These are phyloP conservation scores for Xerocomus spinulosus DNA, from an alignment of 768 basidiomycete species.

Conservation along the genomic window DNA sequence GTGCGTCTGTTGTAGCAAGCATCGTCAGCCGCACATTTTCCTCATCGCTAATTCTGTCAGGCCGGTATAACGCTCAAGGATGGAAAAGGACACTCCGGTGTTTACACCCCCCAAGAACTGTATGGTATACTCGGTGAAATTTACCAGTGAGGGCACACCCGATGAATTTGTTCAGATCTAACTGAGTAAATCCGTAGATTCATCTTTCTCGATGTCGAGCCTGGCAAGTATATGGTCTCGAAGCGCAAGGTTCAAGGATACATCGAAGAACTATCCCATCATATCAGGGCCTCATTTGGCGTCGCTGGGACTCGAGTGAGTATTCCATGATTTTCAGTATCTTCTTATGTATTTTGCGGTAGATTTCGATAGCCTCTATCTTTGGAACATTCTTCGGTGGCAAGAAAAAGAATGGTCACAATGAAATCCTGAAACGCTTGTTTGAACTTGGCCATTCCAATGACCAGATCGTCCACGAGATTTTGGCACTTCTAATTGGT, in stretches of 20 bases:
- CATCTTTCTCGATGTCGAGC: slow-evolving; percentile 70
- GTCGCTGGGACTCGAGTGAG: slow-evolving; percentile 42
- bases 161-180: not conserved
- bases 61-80: slow-evolving; percentile 71
- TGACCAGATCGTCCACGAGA: slow-evolving; percentile 62
- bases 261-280: slow-evolving; percentile 47
- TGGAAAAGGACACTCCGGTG: slow-evolving; percentile 43
- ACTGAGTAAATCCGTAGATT: slow-evolving; percentile 45
- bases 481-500: slow-evolving; percentile 68
- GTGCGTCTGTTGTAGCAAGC: slow-evolving; percentile 37
- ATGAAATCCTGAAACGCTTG: slow-evolving; percentile 54
- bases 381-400: slow-evolving; percentile 49
- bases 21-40: not conserved
- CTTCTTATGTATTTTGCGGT: not conserved
- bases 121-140: slow-evolving; percentile 64
- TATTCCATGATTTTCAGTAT: not conserved
- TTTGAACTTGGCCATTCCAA: slow-evolving; percentile 50
- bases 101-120: slow-evolving; percentile 58
- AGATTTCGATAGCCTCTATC: slow-evolving; percentile 38
- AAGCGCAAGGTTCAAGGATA: slow-evolving; percentile 48
- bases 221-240: slow-evolving; percentile 52
- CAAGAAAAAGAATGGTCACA: slow-evolving; percentile 38
- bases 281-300: slow-evolving; percentile 52
- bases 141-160: slow-evolving; percentile 47
- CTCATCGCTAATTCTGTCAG: slow-evolving; percentile 33